Percentiles rank a stretch among this genome's conserved stretches.
Conservation (phyloP, 495 filamentous ascomycete species). For the Schizothecium vesticola region DNA sequence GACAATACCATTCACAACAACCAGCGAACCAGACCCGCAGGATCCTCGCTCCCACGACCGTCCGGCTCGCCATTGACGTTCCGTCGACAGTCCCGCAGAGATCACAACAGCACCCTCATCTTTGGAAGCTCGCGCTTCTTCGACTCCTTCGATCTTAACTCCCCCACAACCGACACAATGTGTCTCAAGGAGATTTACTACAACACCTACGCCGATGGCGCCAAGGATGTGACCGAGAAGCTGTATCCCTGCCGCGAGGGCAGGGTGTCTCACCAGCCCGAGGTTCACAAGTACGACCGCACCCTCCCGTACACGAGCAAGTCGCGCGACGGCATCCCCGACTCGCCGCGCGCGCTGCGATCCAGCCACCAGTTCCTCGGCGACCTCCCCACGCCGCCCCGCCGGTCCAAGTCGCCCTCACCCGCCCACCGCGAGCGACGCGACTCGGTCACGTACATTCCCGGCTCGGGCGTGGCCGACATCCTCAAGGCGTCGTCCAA, state of each 20-base stretch:
- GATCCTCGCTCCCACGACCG: constrained; percentile 6
- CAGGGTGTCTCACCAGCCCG: constrained; percentile 20
- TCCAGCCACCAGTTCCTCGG: constrained; percentile 22
- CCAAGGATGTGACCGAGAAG: constrained; percentile 27
- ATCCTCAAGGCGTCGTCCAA: background rate
- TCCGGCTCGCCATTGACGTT: background rate
- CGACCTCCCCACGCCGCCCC: constrained; percentile 29
- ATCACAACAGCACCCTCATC: constrained; percentile 13
- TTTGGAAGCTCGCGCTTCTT: constrained; percentile 16
- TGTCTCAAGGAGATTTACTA: constrained; percentile 38
- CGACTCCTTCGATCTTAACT: constrained; percentile 19
- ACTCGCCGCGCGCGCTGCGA: constrained; percentile 21
- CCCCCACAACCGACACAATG: constrained; percentile 34
- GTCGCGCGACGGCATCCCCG: constrained; percentile 15
- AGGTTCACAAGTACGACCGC: constrained; percentile 24
- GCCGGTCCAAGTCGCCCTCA: constrained; percentile 38
- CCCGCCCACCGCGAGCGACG: constrained; percentile 23
- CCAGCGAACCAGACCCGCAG: constrained; percentile 19
- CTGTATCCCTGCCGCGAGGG: constrained; percentile 24
- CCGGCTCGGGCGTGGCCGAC: background rate
- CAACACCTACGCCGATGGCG: constrained; percentile 31
- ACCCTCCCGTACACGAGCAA: constrained; percentile 22
- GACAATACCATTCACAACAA: constrained; percentile 28
- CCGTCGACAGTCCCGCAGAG: constrained; percentile 4
- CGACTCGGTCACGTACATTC: background rate